Evolutionary conservation across 805 yeast species (phyloP), one percentile per base, ranked within the genome.

Genomic region (Ogataea allantospora): DNA sequence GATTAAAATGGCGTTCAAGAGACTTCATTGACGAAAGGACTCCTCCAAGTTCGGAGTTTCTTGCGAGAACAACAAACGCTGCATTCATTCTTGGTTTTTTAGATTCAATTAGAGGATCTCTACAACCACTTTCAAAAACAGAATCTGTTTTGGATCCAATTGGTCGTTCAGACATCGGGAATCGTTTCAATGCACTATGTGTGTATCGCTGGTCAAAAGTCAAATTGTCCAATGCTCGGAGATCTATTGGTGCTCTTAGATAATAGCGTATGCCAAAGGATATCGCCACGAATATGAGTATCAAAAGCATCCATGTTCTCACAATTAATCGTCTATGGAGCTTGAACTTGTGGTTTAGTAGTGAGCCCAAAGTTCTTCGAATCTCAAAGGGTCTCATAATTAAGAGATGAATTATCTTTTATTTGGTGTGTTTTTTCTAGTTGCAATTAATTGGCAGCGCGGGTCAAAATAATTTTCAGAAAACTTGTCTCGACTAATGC

Each of bases 1-100:
- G 89, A 58, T 91, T 91, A 66, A 89, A 91, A 57, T 83, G 95
- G 17, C 86, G 69, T 58, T 91, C 98, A 38, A 93, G 55, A 3
- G 89, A 78, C 20, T 67, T 62, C 73, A 91, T 78, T 2, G 93
- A 80, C 39, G 72, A 68, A 2, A 84, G 53, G 2, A 88, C 95
- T n/a, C 85, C 95, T 3, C 77, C 73, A 2, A 88, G 42, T 54
- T 91, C 98, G 3, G 75, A 66, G 56, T 91, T 88, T 44, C 96
- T 67, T 0, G 95, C 88, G 33, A 91, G 64, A 57, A 89, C 81
- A 16, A 89, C 87, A 48, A 91, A 72, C 1, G 91, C 83, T 0
- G 97, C 98, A 53, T 83, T 87, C 19, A 85, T 88, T 23, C 84
- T 65, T 4, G 63, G 47, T 32, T 58, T 61, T 2, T 33, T 28